Conservation (phyloP, 129 eudicot genomes). For the Lonicera japonica region DNA sequence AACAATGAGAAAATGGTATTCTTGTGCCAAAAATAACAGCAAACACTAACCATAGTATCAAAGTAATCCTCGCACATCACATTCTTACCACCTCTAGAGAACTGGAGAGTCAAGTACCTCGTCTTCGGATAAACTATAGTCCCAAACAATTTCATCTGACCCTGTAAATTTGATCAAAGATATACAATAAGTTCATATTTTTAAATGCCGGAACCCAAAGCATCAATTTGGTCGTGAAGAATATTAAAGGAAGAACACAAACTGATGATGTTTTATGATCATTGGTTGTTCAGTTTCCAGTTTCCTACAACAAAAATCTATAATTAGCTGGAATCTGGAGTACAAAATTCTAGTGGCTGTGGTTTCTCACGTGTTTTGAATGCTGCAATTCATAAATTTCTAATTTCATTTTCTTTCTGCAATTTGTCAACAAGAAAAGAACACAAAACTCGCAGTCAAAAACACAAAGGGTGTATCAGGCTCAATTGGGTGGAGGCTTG, state of each 20-base stretch:
- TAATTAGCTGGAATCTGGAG: neutral
- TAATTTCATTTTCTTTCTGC: too few relatives aligned
- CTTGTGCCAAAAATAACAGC: neutral
- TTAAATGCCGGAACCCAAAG: neutral
- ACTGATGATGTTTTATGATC: too few relatives aligned
- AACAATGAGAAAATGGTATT: neutral
- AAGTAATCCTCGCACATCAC: slow-evolving; percentile 93
- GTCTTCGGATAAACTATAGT: slow-evolving; percentile 82
- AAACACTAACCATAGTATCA: slow-evolving; percentile 70
- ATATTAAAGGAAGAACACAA: too few relatives aligned
- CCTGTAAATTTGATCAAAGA: slow-evolving; percentile 29
- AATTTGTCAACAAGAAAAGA: too few relatives aligned
- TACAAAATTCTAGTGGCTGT: too few relatives aligned
- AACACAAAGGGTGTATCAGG: too few relatives aligned
- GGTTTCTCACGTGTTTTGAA: too few relatives aligned
- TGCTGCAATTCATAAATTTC: too few relatives aligned
- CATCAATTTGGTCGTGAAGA: neutral
- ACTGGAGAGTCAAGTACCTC: slow-evolving; percentile 88
- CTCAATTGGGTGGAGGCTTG: too few relatives aligned
- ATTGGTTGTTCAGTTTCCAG: too few relatives aligned
- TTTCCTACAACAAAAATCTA: too few relatives aligned
- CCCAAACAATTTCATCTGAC: slow-evolving; percentile 87
- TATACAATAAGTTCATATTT: neutral
- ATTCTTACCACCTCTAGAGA: slow-evolving; percentile 90
- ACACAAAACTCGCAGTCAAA: too few relatives aligned